phyloP scores from a whole-genome alignment of 805 yeast species.

The Lachancea sp. region DNA sequence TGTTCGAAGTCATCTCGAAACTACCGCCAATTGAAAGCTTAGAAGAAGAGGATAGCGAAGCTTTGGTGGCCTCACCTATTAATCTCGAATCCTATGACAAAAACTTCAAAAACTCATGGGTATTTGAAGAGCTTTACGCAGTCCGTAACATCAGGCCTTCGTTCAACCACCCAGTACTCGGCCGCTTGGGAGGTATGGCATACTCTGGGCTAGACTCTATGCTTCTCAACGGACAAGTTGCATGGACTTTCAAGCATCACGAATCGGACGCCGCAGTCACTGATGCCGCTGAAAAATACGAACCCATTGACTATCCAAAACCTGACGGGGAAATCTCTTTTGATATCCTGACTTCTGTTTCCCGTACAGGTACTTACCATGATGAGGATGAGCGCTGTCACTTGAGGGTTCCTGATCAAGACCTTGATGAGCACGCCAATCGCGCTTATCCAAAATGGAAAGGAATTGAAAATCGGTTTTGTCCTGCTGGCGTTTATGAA shows the following conservation, averaged over 20 bases:
- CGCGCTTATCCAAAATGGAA: slow-evolving; percentile 65
- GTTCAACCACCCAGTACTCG: slow-evolving; percentile 61
- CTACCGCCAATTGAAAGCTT: slow-evolving; percentile 38
- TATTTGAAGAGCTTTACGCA: slow-evolving; percentile 70
- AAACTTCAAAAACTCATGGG: slow-evolving; percentile 74
- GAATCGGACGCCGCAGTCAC: slow-evolving; percentile 70
- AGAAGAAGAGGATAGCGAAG: slow-evolving; percentile 37
- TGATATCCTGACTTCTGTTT: slow-evolving; percentile 89
- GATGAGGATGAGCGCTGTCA: slow-evolving; percentile 92
- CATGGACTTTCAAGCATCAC: slow-evolving; percentile 77
- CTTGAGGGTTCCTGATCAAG: slow-evolving; percentile 61
- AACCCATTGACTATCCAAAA: slow-evolving; percentile 83
- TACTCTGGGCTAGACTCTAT: slow-evolving; percentile 82
- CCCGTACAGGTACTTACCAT: slow-evolving; percentile 93
- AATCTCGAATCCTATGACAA: slow-evolving; percentile 55
- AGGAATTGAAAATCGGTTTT: slow-evolving; percentile 87
- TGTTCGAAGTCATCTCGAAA: slow-evolving; percentile 48
- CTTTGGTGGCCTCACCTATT: slow-evolving; percentile 37
- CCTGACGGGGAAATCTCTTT: slow-evolving; percentile 93
- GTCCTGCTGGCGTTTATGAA: slow-evolving; percentile 99
- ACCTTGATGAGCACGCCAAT: slow-evolving; percentile 58
- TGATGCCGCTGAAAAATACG: slow-evolving; percentile 53
- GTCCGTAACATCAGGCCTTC: slow-evolving; percentile 93
- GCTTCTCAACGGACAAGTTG: slow-evolving; percentile 70
- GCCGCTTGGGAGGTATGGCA: slow-evolving; percentile 71